Evolutionary conservation across 371 early-diverging fungal genomes (phyloP).

Genomic region (Rhizomucor miehei): DNA sequence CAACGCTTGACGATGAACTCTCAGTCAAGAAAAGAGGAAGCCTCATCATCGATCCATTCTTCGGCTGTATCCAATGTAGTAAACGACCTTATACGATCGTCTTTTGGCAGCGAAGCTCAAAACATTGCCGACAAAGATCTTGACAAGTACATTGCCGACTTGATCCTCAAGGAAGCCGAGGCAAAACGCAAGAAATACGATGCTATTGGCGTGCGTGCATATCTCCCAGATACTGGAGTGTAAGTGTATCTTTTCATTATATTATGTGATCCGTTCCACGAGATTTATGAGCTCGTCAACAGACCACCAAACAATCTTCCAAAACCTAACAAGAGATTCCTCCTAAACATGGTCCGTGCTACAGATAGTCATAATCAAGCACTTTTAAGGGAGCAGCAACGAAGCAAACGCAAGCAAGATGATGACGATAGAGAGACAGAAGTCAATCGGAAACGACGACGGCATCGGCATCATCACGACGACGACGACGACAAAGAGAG

Average conservation of each 20-base stretch:
- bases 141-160: conserved; percentile 69
- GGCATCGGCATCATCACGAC: conserved; percentile 4
- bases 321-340: conserved; percentile 67
- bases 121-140: conserved; percentile 59
- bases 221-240: conserved; percentile 29
- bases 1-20: background rate
- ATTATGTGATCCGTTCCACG: background rate
- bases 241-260: conserved; percentile 6
- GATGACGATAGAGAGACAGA: conserved; percentile 6
- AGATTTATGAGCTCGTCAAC: background rate
- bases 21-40: background rate
- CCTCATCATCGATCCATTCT: background rate
- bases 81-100: conserved; percentile 51
- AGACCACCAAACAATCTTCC: conserved; percentile 6
- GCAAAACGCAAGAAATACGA: conserved; percentile 46
- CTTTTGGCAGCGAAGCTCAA: conserved; percentile 52
- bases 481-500: conserved; percentile 1
- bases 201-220: conserved; percentile 50
- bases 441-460: background rate
- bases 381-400: conserved; percentile 43
- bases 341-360: conserved; percentile 63
- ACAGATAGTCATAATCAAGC: conserved; percentile 75
- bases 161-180: conserved; percentile 61
- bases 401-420: conserved; percentile 1
- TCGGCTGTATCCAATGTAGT: conserved; percentile 42